Evolutionary conservation across 2,329 filamentous ascomycete genomes (phyloP), one percentile per base, ranked within the genome.

Genomic region (Talaromyces sp.): DNA sequence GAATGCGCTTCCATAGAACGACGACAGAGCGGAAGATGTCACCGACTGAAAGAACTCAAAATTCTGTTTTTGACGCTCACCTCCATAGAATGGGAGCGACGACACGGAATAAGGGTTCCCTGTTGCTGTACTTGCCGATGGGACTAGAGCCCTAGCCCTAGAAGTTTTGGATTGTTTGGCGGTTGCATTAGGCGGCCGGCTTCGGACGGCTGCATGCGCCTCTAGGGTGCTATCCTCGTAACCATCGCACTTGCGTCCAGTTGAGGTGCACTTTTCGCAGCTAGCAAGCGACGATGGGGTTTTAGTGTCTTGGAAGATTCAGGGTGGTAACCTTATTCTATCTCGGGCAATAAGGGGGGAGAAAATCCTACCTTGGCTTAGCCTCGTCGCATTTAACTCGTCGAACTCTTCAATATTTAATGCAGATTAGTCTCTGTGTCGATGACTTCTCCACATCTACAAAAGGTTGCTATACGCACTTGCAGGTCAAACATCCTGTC

Each of bases 321-420:
- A 49, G 11, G 25, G 13, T n/a, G 2, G 13, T 7, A 37, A 27
- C 22, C 11, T 49, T 49, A 39, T 25, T 31, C 47, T n/a, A 25
- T 19, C 6, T 35, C 4, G 10, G 10, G n/a, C 15, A 22, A 63
- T 19, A 31, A 31, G 31, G 13, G 9, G 22, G 19, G 2, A 27
- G 9, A 22, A 11, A 25, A 13, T 37, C 63, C 25, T 39, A 66
- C 64, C 59, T 62, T 2, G 64, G 64, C 4, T 39, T 62, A 41
- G 31, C 35, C 41, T 66, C 64, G 39, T 66, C 64, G 35, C 64
- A 66, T 62, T 66, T 66, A 19, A 66, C 59, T 43, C 64, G 64
- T 19, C 64, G 64, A 22, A 66, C 60, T 22, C 64, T 66, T 17
- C 10, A 54, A 4, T 1, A 17, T 60, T 5, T 27, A 8, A 27